phyloP scores from a whole-genome alignment of 2,329 filamentous ascomycete genomes.

The Monosporascus ibericus region DNA sequence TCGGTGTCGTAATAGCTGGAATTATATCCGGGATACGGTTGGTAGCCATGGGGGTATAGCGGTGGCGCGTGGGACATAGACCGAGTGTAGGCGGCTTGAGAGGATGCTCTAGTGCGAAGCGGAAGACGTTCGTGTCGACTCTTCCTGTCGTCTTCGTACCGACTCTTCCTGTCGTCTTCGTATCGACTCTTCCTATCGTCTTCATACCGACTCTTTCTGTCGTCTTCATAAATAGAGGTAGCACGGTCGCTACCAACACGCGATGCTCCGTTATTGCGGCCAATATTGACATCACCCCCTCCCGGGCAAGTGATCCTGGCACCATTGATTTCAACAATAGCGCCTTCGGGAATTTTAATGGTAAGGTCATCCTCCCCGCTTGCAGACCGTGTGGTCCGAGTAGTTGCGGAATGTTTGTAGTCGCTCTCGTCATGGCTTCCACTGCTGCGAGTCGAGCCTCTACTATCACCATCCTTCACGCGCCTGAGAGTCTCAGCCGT shows the following conservation, averaged over 20 bases:
- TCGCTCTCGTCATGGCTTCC: slow-evolving; percentile 59
- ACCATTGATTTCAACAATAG: slow-evolving; percentile 50
- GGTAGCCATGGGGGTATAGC: slow-evolving; percentile 3
- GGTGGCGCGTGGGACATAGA: not conserved
- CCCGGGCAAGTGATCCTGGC: slow-evolving; percentile 54
- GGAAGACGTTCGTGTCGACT: slow-evolving; percentile 36
- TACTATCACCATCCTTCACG: slow-evolving; percentile 43
- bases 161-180: not conserved
- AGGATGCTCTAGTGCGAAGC: slow-evolving; percentile 40
- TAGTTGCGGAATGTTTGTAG: slow-evolving; percentile 55
- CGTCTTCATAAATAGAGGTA: slow-evolving; percentile 45
- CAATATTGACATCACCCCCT: slow-evolving; percentile 55
- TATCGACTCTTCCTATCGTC: slow-evolving; percentile 1
- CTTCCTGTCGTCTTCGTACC: slow-evolving; percentile 8
- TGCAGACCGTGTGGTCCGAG: slow-evolving; percentile 52
- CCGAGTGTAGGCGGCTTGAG: slow-evolving; percentile 40
- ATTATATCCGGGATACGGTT: not conserved
- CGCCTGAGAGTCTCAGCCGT: slow-evolving; percentile 51
- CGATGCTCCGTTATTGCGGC: slow-evolving; percentile 27
- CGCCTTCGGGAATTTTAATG: slow-evolving; percentile 52
- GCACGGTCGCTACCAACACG: slow-evolving; percentile 45
- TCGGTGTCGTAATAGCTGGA: slow-evolving; percentile 4
- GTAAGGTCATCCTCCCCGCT: slow-evolving; percentile 52
- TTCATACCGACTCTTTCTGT: slow-evolving; percentile 29
- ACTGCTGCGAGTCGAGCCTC: slow-evolving; percentile 52